Evolutionary conservation across 2,329 filamentous ascomycete genomes (phyloP), one percentile per base, ranked within the genome.

Genomic region (Aspergillus brasiliensis): DNA sequence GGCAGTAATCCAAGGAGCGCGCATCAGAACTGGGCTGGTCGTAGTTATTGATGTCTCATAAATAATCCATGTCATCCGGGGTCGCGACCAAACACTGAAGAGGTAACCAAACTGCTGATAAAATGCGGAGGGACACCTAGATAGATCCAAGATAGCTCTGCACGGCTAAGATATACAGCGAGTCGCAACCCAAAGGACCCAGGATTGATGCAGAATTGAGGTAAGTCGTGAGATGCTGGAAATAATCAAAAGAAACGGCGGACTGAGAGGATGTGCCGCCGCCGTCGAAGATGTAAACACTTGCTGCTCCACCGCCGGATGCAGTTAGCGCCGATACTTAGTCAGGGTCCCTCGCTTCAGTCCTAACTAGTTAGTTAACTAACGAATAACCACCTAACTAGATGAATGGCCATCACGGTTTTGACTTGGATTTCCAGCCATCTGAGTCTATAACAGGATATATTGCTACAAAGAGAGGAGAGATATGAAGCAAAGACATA

Each of bases 241-340:
- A 17, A 6, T 25, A 25, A 25, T 6, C 25, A 6, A 5, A 15
- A 17, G 38, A 17, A 6, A 17, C 17, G n/a, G 17, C 38, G 5
- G 34, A 40, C 8, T 40, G 38, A 40, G 38, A 19, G 2, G 38
- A 40, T 40, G 38, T 38, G 34, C 34, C 34, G 34, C 34, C 34
- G 27, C 48, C 51, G 47, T 65, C 67, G 65, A n/a, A n/a, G n/a
- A 66, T 60, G 64, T 71, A 71, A 72, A 73, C 70, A 72, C n/a
- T 55, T 49, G 65, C 8, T 38, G 37, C 5, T n/a, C 15, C 38
- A 8, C 37, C 13, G 15, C 38, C 15, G 38, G n/a, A 40, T 40
- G 38, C 38, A 17, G 38, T 40, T 40, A 40, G 38, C 38, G 38
- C 17, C 38, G 38, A 40, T 40, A 21, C 40, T 19, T 11, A 44